Conservation (phyloP, 495 filamentous ascomycete genomes). For the Aspergillus conjunctus region DNA sequence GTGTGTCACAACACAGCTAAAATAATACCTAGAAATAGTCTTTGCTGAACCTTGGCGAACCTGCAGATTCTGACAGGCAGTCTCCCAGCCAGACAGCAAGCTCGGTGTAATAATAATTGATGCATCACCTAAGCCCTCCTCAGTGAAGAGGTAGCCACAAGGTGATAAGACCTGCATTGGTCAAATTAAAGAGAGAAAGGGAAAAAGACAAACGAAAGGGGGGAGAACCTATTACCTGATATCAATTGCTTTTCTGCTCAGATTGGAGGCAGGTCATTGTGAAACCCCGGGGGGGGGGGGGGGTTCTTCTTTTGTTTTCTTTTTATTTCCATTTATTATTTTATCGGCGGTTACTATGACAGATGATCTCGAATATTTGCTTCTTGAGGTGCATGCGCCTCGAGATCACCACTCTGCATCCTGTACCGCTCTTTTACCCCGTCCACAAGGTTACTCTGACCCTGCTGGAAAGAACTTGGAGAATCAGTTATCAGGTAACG, state of each 20-base stretch:
- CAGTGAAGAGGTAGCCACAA: too few relatives aligned
- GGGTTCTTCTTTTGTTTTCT: neutral
- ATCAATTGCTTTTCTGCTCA: neutral
- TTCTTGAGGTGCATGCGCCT: neutral
- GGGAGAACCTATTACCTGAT: neutral
- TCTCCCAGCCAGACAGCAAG: neutral
- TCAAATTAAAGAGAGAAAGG: neutral
- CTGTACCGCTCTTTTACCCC: neutral
- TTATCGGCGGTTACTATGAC: neutral
- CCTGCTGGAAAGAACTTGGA: neutral
- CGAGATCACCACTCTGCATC: neutral
- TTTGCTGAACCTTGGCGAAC: conserved; percentile 7
- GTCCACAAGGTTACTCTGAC: neutral
- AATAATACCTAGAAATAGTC: conserved; percentile 5
- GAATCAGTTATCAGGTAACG: neutral
- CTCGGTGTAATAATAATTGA: neutral
- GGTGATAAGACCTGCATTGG: neutral
- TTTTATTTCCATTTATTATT: neutral
- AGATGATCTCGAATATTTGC: neutral
- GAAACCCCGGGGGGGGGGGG: neutral
- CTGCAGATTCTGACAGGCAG: neutral
- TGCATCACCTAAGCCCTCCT: too few relatives aligned
- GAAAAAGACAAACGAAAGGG: neutral
- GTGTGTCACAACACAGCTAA: conserved; percentile 8
- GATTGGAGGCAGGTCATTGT: too few relatives aligned